A percentile compares a stretch with the other conserved stretches of the same genome.
These are phyloP conservation scores for Alternaria alternata DNA, from an alignment of 2,329 filamentous ascomycete genomes.

Conservation along the genomic window DNA sequence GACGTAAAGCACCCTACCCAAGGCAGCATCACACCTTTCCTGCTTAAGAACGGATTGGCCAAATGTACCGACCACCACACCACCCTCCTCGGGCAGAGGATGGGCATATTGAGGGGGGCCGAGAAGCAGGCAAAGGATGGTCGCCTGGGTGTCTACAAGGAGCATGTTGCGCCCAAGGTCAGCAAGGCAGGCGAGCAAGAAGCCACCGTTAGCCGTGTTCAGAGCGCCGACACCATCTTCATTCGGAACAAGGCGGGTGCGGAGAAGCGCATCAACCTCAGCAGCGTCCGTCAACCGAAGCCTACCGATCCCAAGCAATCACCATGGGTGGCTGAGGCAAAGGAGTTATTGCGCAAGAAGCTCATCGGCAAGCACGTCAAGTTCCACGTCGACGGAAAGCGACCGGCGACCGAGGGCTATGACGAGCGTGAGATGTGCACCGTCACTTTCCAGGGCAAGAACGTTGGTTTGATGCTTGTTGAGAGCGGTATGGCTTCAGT, in stretches of 20 bases:
- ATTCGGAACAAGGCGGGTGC: constrained; percentile 82
- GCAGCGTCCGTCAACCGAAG: constrained; percentile 93
- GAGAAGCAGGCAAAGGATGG: constrained; percentile 84
- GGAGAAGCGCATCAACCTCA: constrained; percentile 91
- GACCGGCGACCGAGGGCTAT: constrained; percentile 87
- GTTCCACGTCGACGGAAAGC: constrained; percentile 87
- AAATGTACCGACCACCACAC: constrained; percentile 96
- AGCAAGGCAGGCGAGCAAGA: constrained; percentile 71
- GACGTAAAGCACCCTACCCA: constrained; percentile 81
- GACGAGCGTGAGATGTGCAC: constrained; percentile 96
- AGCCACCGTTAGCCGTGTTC: constrained; percentile 82
- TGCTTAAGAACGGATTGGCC: constrained; percentile 88
- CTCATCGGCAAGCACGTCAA: constrained; percentile 96
- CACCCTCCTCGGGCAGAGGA: constrained; percentile 85
- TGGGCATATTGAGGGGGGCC: constrained; percentile 83
- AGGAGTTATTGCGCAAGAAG: constrained; percentile 93
- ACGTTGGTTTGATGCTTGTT: constrained; percentile 84
- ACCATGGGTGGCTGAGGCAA: constrained; percentile 90
- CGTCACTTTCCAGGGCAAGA: constrained; percentile 82
- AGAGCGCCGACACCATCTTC: constrained; percentile 88
- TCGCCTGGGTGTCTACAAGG: constrained; percentile 81
- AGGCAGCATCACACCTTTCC: constrained; percentile 90
- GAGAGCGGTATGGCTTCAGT: constrained; percentile 93
- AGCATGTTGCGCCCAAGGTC: constrained; percentile 74
- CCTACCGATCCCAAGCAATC: constrained; percentile 84